phyloP scores from a whole-genome alignment of 2,329 filamentous ascomycete genomes.

The Dactylonectria estremocensis region DNA sequence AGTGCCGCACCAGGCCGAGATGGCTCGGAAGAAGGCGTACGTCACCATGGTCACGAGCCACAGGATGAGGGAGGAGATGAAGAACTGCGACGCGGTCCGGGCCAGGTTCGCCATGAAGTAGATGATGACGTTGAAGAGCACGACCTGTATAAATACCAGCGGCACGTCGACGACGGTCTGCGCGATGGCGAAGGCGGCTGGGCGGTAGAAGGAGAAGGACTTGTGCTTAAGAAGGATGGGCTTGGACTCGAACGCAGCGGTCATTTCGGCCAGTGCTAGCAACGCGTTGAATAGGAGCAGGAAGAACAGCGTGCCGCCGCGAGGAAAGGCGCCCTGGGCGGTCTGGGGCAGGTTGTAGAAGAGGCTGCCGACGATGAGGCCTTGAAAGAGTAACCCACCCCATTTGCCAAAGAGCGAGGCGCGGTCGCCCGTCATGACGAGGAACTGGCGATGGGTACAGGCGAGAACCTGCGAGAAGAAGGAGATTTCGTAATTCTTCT shows the following conservation, averaged over 20 bases:
- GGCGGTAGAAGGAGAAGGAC: constrained; percentile 78
- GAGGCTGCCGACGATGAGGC: constrained; percentile 82
- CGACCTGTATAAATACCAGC: constrained; percentile 73
- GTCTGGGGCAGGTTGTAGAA: constrained; percentile 78
- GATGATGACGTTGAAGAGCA: constrained; percentile 79
- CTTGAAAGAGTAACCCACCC: constrained; percentile 83
- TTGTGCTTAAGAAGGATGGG: constrained; percentile 81
- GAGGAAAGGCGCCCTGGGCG: constrained; percentile 75
- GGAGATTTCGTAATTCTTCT: constrained; percentile 82
- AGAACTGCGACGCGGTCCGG: constrained; percentile 76
- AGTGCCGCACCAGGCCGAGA: constrained; percentile 71
- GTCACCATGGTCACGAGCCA: constrained; percentile 72
- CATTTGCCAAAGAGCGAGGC: constrained; percentile 84
- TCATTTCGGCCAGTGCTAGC: constrained; percentile 84
- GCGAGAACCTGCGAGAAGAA: constrained; percentile 81
- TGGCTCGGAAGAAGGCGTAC: constrained; percentile 71
- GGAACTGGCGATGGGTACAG: constrained; percentile 82
- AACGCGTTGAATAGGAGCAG: constrained; percentile 69
- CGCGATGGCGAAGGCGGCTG: constrained; percentile 70
- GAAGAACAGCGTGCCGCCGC: constrained; percentile 66
- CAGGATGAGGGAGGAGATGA: constrained; percentile 75
- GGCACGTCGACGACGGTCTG: constrained; percentile 73
- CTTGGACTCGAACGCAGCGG: constrained; percentile 72
- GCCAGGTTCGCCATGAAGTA: constrained; percentile 85
- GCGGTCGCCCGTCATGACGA: constrained; percentile 83